Evolutionary conservation across 2,329 filamentous ascomycete genomes (phyloP).

Genomic region (Myrmaecium sp.): DNA sequence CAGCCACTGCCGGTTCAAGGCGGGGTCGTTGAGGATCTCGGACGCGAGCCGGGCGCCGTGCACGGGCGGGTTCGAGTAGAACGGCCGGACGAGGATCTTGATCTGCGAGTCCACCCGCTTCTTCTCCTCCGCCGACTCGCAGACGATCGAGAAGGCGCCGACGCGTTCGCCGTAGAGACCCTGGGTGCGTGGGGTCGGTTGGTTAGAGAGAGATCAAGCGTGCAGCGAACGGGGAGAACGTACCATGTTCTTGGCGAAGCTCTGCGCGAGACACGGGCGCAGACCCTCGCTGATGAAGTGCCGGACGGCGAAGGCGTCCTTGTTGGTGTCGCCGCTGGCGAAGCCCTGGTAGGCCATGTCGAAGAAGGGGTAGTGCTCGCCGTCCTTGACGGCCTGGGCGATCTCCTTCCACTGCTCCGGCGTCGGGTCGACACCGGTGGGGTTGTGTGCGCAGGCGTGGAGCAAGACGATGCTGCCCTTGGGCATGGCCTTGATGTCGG

Average conservation of each 20-base stretch:
- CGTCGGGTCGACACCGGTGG: conserved; percentile 88
- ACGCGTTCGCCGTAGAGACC: conserved; percentile 98
- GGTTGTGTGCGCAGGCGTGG: conserved; percentile 96
- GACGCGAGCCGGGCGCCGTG: conserved; percentile 91
- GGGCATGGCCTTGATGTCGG: conserved; percentile 77
- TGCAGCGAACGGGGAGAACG: conserved; percentile 7
- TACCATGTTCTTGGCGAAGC: conserved; percentile 99
- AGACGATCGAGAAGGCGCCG: conserved; percentile 87
- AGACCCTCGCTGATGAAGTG: conserved; percentile 90
- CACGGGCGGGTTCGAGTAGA: conserved; percentile 97
- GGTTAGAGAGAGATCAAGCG: conserved; percentile 6
- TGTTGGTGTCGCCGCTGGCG: conserved; percentile 77
- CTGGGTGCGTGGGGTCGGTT: conserved; percentile 32
- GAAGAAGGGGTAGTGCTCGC: conserved; percentile 89
- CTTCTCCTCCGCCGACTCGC: conserved; percentile 73
- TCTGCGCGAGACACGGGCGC: conserved; percentile 75
- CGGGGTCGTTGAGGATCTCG: conserved; percentile 73
- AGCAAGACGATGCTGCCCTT: conserved; percentile 79
- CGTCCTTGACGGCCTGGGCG: conserved; percentile 67
- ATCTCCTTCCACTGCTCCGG: conserved; percentile 86
- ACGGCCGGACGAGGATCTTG: conserved; percentile 91
- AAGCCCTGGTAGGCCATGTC: conserved; percentile 99
- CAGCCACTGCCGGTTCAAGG: conserved; percentile 85
- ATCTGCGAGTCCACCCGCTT: conserved; percentile 92
- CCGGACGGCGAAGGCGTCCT: conserved; percentile 83